These are phyloP conservation scores for Starmerella scarabaei DNA, from an alignment of 805 yeast genomes.

Conservation along the genomic window DNA sequence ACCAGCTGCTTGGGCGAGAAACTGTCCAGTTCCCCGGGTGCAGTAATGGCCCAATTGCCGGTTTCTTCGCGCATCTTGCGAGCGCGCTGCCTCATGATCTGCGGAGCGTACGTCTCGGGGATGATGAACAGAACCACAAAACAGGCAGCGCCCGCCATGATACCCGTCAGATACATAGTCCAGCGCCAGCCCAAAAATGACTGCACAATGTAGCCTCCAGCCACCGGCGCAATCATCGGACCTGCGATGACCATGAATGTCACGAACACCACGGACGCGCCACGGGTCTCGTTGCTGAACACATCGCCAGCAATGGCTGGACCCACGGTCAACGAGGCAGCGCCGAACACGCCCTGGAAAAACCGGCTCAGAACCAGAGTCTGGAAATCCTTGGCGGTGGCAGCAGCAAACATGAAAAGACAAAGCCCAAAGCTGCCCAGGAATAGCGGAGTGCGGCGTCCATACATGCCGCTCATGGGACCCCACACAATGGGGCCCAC, in stretches of 20 bases:
- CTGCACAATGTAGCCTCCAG: constrained; percentile 50
- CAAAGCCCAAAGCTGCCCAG: constrained; percentile 44
- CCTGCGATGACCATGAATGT: constrained; percentile 55
- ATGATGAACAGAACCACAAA: constrained; percentile 33
- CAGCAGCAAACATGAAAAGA: constrained; percentile 57
- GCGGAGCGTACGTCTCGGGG: constrained; percentile 66
- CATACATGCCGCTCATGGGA: constrained; percentile 67
- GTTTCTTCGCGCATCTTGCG: constrained; percentile 48
- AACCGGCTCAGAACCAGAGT: constrained; percentile 59
- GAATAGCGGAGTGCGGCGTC: constrained; percentile 53
- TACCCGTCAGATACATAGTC: constrained; percentile 61
- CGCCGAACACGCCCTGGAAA: constrained; percentile 70
- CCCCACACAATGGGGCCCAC: constrained; percentile 88
- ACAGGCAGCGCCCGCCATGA: constrained; percentile 38
- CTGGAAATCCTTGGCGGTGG: constrained; percentile 66
- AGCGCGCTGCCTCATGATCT: constrained; percentile 52
- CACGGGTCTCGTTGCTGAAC: constrained; percentile 53
- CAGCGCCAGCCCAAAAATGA: constrained; percentile 71
- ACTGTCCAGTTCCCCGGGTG: constrained; percentile 39
- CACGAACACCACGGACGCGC: constrained; percentile 61
- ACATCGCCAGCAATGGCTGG: constrained; percentile 83
- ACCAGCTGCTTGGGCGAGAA: constrained; percentile 31
- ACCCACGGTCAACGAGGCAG: constrained; percentile 72
- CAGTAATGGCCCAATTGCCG: constrained; percentile 72
- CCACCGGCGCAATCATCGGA: constrained; percentile 72